phyloP scores from a whole-genome alignment of 2,329 filamentous ascomycete genomes.

The Sporothrix sp. region DNA sequence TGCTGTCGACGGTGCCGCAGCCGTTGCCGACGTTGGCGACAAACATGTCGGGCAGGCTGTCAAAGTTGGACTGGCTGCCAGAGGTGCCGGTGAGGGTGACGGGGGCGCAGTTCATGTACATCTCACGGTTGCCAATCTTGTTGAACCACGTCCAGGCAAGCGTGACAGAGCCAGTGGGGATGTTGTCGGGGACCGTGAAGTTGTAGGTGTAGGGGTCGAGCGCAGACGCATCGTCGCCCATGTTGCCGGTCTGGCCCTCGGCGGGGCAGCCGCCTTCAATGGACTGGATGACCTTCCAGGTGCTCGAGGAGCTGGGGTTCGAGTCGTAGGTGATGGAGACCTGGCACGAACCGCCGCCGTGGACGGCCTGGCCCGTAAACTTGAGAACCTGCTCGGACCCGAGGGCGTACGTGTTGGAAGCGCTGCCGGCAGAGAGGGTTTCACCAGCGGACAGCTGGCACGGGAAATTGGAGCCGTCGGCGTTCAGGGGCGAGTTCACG shows the following conservation, averaged over 20 bases:
- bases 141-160: conserved; percentile 96
- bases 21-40: conserved; percentile 55
- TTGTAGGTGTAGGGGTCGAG: conserved; percentile 48
- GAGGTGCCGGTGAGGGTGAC: conserved; percentile 50
- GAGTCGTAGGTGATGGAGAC: conserved; percentile 74
- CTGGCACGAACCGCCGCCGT: conserved; percentile 91
- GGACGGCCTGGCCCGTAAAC: conserved; percentile 64
- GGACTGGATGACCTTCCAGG: conserved; percentile 85
- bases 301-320: conserved; percentile 52
- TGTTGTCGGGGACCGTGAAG: conserved; percentile 60
- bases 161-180: conserved; percentile 67
- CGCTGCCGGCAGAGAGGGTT: conserved; percentile 37
- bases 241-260: conserved; percentile 45
- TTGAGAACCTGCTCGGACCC: conserved; percentile 52
- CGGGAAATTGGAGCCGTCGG: conserved; percentile 60
- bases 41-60: conserved; percentile 63
- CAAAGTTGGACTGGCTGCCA: conserved; percentile 43
- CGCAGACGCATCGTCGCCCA: conserved; percentile 36
- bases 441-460: conserved; percentile 57
- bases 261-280: conserved; percentile 79
- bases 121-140: conserved; percentile 81
- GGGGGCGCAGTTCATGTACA: conserved; percentile 95
- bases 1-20: conserved; percentile 44
- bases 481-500: conserved; percentile 54
- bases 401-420: conserved; percentile 51